Conservation (phyloP, 495 filamentous ascomycete species). For the Hypoxylon intermedium region DNA sequence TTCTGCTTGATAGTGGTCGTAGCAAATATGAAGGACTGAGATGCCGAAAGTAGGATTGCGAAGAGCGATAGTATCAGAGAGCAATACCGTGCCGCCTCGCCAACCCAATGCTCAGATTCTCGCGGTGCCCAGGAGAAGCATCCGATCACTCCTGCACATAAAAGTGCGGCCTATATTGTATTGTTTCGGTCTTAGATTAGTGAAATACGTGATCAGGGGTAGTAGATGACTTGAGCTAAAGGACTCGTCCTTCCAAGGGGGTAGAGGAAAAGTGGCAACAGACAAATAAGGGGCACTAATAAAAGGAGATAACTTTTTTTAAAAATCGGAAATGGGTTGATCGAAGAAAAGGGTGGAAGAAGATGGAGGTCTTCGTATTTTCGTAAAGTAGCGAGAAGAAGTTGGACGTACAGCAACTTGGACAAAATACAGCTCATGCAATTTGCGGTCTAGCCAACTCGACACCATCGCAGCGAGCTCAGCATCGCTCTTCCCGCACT, state of each 20-base stretch:
- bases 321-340: no score
- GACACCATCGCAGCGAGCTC: conserved; percentile 16
- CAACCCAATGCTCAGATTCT: conserved; percentile 40
- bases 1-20: no score
- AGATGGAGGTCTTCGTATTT: no score
- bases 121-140: conserved; percentile 42
- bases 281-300: no score
- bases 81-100: conserved; percentile 39
- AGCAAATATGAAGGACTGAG: conserved; percentile 38
- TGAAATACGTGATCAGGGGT: no score
- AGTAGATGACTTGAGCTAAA: no score
- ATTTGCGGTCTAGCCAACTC: conserved; percentile 41
- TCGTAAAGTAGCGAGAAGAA: not conserved
- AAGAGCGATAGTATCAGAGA: conserved; percentile 43
- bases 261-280: no score
- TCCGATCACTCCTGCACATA: conserved; percentile 42
- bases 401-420: conserved; percentile 43
- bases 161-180: conserved; percentile 32
- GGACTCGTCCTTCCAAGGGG: no score
- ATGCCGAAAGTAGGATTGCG: conserved; percentile 36
- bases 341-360: no score
- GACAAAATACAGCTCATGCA: conserved; percentile 42
- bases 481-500: not conserved
- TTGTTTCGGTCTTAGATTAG: not conserved
- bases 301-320: no score